Evolutionary conservation across 257 asterid genomes (phyloP), one percentile per base, ranked within the genome.

Genomic region (Fraxinus pennsylvanica): DNA sequence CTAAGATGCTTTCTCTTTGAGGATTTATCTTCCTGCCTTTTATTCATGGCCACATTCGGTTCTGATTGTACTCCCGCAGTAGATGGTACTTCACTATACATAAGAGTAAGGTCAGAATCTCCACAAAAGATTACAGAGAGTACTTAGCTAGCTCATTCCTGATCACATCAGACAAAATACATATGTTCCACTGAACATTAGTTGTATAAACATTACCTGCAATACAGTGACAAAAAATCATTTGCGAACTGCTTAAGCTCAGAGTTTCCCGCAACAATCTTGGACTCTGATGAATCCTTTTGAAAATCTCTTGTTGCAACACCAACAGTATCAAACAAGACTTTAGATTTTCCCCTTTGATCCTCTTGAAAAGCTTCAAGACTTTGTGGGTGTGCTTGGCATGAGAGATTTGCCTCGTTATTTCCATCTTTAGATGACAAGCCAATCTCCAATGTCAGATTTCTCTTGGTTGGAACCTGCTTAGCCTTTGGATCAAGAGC

Each of bases 211-310:
- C 32, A 63, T 15, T 89, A 95, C 99, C 99, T 85, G 89, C 93
- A 95, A 81, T 89, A 88, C 80, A 93, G 77, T 77, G 99, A 90
- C 88, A 91, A 81, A 74, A 95, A 87, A 68, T 81, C 86, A 73
- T 83, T 74, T 15, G 96, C 92, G 72, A 90, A 92, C 71, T 86
- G 89, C 81, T 87, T 85, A 43, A 89, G 89, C 74, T 88, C 88
- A 9, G 92, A 70, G 82, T 80, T 86, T 65, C 73, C 82, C 27
- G 6, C 85, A 71, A 57, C 81, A 67, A 50, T 54, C 66, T 65
- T 73, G 14, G 76, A 76, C 78, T 75, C 81, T 39, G 67, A 68
- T 57, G 76, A 77, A 75, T 82, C 84, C 80, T 84, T 84, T 69
- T 17, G 83, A 80, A 50, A 68, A 71, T 77, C 84, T 74, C 72